phyloP scores from a whole-genome alignment of 2,329 filamentous ascomycete species.

The Trichophyton simii region DNA sequence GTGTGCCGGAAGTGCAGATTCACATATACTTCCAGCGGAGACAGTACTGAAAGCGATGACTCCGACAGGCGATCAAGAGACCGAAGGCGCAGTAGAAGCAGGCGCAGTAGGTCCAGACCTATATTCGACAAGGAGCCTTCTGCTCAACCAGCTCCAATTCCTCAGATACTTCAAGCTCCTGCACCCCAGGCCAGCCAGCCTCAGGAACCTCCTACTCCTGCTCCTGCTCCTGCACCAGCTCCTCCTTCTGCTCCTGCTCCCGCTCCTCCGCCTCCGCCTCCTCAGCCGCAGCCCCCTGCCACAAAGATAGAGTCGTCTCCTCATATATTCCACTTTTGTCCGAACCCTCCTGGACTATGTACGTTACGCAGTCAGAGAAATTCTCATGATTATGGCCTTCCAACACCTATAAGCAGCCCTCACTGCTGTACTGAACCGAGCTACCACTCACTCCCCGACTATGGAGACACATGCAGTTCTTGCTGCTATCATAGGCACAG shows the following conservation, averaged over 20 bases:
- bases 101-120: neutral
- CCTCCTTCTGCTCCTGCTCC: neutral
- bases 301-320: neutral
- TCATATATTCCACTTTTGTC: neutral
- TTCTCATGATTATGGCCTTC: neutral
- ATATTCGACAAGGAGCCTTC: neutral
- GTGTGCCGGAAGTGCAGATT: conserved; percentile 10
- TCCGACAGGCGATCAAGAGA: neutral
- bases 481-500: neutral
- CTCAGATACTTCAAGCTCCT: neutral
- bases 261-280: neutral
- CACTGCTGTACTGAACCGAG: neutral
- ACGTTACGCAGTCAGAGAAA: neutral
- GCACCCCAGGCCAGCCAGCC: neutral
- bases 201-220: neutral
- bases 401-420: neutral
- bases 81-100: neutral
- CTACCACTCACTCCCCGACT: neutral
- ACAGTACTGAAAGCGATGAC: conserved; percentile 1
- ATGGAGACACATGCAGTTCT: neutral
- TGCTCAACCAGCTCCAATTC: neutral
- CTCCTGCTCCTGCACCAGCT: neutral
- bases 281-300: neutral
- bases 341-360: neutral
- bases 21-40: conserved; percentile 7